phyloP scores from a whole-genome alignment of 2,329 filamentous ascomycete genomes.

The Seiridium unicorne region DNA sequence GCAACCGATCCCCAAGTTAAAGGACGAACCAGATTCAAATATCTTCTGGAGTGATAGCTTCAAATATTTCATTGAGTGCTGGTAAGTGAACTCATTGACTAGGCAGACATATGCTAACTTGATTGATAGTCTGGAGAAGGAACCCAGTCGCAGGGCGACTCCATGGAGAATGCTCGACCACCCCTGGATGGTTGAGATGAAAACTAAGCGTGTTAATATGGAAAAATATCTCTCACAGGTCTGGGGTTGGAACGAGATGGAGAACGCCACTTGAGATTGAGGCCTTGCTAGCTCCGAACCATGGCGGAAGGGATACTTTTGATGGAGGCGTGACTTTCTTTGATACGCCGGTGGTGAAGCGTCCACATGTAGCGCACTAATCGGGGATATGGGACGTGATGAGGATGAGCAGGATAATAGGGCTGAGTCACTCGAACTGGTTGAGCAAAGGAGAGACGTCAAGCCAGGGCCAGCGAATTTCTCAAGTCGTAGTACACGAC shows the following conservation, averaged over 20 bases:
- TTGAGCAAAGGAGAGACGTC: too few species aligned
- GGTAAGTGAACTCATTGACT: constrained; percentile 59
- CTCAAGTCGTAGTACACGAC: too few species aligned
- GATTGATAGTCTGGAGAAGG: constrained; percentile 79
- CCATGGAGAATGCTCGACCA: constrained; percentile 99
- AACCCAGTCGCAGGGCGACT: constrained; percentile 79
- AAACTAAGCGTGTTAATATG: constrained; percentile 96
- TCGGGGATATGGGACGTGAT: too few species aligned
- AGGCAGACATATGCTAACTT: background rate
- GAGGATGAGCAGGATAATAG: too few species aligned
- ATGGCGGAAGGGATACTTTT: background rate
- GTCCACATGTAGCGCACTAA: too few species aligned
- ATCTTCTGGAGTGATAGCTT: constrained; percentile 97
- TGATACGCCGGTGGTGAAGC: too few species aligned
- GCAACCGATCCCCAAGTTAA: constrained; percentile 91
- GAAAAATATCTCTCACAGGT: constrained; percentile 88
- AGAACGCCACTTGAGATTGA: constrained; percentile 8
- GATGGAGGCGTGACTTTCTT: too few species aligned
- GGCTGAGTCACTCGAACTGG: too few species aligned
- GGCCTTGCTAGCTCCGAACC: background rate
- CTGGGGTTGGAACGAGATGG: constrained; percentile 87
- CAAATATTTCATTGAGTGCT: constrained; percentile 99
- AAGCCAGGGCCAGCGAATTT: too few species aligned
- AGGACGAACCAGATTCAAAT: constrained; percentile 85
- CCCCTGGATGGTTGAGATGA: constrained; percentile 98